Percentiles rank a stretch among this genome's conserved stretches.
These are phyloP conservation scores for Papilionanthe hybrid DNA, from an alignment of 116 monocot species.

Conservation along the genomic window DNA sequence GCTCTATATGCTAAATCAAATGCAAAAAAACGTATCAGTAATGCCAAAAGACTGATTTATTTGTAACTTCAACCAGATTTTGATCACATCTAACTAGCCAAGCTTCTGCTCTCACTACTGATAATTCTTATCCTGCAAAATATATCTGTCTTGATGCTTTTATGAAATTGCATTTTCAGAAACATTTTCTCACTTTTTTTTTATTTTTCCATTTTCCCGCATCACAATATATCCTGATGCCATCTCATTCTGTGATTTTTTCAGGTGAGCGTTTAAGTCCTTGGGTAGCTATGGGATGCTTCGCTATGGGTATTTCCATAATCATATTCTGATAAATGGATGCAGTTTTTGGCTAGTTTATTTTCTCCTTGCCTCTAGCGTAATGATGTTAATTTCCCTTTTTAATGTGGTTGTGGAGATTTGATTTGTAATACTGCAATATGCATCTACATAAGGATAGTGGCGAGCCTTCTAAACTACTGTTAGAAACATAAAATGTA, in stretches of 20 bases:
- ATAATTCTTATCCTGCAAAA: neutral
- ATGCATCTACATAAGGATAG: neutral
- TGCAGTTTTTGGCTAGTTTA: neutral
- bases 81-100: neutral
- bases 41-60: too few species aligned
- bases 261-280: constrained; percentile 89
- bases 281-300: constrained; percentile 83
- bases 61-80: neutral
- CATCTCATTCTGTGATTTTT: too few species aligned
- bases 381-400: neutral
- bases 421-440: neutral
- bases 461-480: neutral
- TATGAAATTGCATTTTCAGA: neutral
- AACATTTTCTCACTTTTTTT: neutral
- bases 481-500: neutral
- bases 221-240: too few species aligned
- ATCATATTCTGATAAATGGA: constrained; percentile 37
- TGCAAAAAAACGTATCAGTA: too few species aligned
- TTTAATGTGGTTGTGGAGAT: neutral
- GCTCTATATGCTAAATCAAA: too few species aligned
- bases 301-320: constrained; percentile 78
- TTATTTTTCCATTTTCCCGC: neutral
- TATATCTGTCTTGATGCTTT: neutral
- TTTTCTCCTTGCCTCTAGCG: neutral
- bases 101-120: neutral